Evolutionary conservation across 2,329 filamentous ascomycete genomes (phyloP).

Genomic region (Microcyclosporella mali): DNA sequence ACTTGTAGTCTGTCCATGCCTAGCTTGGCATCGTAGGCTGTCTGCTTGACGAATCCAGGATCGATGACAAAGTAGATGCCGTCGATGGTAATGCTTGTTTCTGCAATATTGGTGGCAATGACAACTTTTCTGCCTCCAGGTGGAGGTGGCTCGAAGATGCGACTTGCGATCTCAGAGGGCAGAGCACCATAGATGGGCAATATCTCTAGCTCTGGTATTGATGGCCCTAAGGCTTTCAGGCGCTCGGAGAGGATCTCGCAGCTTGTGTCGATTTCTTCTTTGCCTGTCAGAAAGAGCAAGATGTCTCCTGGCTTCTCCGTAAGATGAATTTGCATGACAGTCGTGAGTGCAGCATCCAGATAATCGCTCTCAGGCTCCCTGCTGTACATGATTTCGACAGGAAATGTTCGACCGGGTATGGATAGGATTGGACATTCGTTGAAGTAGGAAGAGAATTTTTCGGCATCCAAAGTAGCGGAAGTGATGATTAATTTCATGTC

Average conservation of each 20-base stretch:
- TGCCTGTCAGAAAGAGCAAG: constrained; percentile 90
- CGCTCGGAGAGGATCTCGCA: constrained; percentile 90
- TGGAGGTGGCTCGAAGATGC: constrained; percentile 90
- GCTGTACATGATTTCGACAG: constrained; percentile 93
- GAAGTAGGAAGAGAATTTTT: constrained; percentile 96
- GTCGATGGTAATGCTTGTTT: constrained; percentile 96
- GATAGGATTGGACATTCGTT: constrained; percentile 94
- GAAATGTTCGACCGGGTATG: constrained; percentile 89
- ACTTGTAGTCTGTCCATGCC: constrained; percentile 97
- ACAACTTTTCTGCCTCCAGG: constrained; percentile 84
- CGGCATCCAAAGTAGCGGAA: constrained; percentile 90
- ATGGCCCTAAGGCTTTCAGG: constrained; percentile 90
- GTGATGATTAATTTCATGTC: constrained; percentile 96
- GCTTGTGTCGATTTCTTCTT: constrained; percentile 94
- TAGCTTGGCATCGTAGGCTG: constrained; percentile 91
- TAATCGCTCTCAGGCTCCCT: constrained; percentile 94
- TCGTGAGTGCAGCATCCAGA: constrained; percentile 85
- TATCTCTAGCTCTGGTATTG: constrained; percentile 85
- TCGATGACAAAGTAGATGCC: constrained; percentile 97
- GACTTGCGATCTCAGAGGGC: constrained; percentile 86
- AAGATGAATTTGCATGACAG: constrained; percentile 96
- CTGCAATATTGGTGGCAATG: constrained; percentile 96
- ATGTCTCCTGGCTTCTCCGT: constrained; percentile 91
- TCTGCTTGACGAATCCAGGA: constrained; percentile 96
- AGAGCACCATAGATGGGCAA: constrained; percentile 94